phyloP scores from a whole-genome alignment of 345 rosid genomes.

The Syzygium grande region DNA sequence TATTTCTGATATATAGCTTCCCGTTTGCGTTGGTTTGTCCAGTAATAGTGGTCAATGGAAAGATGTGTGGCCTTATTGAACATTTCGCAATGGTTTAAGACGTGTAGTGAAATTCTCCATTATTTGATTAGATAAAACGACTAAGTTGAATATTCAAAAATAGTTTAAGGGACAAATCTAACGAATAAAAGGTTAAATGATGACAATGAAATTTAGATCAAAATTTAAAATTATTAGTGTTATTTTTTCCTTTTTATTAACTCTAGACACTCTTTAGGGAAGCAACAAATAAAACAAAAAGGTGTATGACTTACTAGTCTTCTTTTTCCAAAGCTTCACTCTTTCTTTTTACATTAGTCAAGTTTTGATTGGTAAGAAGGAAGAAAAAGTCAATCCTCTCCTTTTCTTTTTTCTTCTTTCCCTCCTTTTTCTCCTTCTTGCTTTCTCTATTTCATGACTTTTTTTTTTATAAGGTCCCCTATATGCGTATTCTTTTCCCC shows the following conservation, averaged over 20 bases:
- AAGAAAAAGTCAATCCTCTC: background rate
- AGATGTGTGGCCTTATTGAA: background rate
- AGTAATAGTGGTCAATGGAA: rapidly evolving
- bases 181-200: background rate
- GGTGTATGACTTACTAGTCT: background rate
- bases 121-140: background rate
- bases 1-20: background rate
- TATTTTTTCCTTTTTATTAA: background rate
- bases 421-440: background rate
- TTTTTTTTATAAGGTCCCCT: background rate
- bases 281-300: background rate
- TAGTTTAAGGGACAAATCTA: background rate
- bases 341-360: background rate
- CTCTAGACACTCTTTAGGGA: background rate
- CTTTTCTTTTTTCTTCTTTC: background rate
- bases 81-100: background rate
- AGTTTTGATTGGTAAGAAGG: background rate
- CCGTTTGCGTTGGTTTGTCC: background rate
- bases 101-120: background rate
- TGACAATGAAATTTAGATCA: rapidly evolving
- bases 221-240: rapidly evolving
- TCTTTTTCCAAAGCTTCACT: background rate
- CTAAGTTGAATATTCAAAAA: background rate
- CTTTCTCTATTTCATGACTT: background rate
- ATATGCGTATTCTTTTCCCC: background rate